These are phyloP conservation scores for Lepidium aucheri DNA, from an alignment of 345 rosid genomes.

Conservation along the genomic window DNA sequence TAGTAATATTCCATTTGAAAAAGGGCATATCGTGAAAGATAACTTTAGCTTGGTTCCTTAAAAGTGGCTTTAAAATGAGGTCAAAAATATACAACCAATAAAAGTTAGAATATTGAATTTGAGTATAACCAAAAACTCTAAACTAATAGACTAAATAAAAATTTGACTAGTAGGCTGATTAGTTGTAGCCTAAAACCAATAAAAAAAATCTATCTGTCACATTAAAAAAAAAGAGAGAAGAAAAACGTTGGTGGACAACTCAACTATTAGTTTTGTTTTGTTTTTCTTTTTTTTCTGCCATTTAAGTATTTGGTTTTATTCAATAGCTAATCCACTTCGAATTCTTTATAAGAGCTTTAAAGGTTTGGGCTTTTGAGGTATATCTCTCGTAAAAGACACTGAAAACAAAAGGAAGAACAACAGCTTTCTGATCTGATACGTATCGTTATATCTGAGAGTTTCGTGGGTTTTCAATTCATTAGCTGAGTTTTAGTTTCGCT, in stretches of 20 bases:
- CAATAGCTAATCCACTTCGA: not conserved
- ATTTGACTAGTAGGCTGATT: too few relatives aligned
- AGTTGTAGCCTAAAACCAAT: too few relatives aligned
- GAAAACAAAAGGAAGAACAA: not conserved
- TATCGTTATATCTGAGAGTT: not conserved
- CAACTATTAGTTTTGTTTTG: not conserved
- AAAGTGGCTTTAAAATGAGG: not conserved
- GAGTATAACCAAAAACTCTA: not conserved
- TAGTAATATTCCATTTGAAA: not conserved
- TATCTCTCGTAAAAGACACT: not conserved
- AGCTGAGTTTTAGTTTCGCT: not conserved
- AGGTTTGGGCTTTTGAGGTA: not conserved
- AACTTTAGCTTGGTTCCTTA: not conserved
- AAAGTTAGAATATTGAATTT: not conserved
- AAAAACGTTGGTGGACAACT: constrained; percentile 8
- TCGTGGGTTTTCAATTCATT: not conserved
- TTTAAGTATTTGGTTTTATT: too few relatives aligned
- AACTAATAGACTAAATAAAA: too few relatives aligned
- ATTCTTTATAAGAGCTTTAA: not conserved
- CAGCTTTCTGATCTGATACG: constrained; percentile 7
- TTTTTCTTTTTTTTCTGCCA: too few relatives aligned
- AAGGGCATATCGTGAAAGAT: not conserved
- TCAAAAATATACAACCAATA: not conserved
- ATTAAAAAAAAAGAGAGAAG: not conserved
- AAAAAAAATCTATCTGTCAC: too few relatives aligned